Conservation (phyloP, 176 grass and related monocot species). For the Pharus latifolius region DNA sequence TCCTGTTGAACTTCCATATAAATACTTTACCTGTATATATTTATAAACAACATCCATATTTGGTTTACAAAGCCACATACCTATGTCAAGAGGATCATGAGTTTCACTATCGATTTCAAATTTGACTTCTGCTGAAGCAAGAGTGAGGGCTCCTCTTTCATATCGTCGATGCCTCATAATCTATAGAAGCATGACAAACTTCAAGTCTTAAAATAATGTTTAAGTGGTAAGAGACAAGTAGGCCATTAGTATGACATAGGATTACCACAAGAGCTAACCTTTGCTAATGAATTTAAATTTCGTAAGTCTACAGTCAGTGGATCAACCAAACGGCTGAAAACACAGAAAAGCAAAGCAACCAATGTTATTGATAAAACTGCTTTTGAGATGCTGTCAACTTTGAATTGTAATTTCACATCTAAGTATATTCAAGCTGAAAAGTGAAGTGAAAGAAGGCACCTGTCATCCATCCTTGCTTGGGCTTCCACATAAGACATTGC, state of each 20-base stretch:
- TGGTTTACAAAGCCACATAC: constrained; percentile 30
- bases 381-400: not conserved
- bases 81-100: constrained; percentile 98
- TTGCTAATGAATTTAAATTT: constrained; percentile 91
- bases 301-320: constrained; percentile 82
- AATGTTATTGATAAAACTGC: constrained; percentile 6
- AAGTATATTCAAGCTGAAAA: constrained; percentile 13
- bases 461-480: constrained; percentile 99
- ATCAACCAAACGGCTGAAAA: constrained; percentile 86
- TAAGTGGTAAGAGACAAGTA: not conserved
- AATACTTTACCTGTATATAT: constrained; percentile 13
- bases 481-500: constrained; percentile 98
- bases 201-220: not conserved
- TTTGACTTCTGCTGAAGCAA: constrained; percentile 98
- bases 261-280: constrained; percentile 41
- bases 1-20: constrained; percentile 38
- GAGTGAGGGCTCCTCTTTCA: constrained; percentile 89
- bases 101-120: constrained; percentile 99
- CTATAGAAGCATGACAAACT: constrained; percentile 27
- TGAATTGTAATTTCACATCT: constrained; percentile 6
- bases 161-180: constrained; percentile 78
- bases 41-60: constrained; percentile 2
- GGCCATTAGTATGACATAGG: not conserved
- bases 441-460: constrained; percentile 27
- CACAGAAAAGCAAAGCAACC: constrained; percentile 2